Base-by-base conservation (phyloP, 106 monocot genomes). In the Hemerocallis citrina region DNA sequence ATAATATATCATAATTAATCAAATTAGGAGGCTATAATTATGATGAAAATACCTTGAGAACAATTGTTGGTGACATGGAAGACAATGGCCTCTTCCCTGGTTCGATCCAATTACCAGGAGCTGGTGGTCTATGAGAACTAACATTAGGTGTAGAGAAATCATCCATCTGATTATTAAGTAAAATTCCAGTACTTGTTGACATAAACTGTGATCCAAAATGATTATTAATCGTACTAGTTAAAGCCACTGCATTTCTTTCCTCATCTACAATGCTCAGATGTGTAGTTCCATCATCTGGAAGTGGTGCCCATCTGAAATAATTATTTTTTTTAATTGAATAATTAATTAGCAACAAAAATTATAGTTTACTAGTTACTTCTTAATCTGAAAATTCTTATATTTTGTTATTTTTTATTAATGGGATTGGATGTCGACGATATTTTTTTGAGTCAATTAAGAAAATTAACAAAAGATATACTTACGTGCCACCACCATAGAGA, bases 91-190 rank as follows among this genome's bases (percentile, higher is more conserved):
- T 78, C 52, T 96, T 96, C 7, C 51, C 33, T 52, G 95, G 90
- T 0, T 52, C 66, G 21, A 90, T 84, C 41, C 90, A 90, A 42
- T 96, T 96, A 34, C 86, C 79, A 34, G 95, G 95, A 67, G 95
- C 90, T 29, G 83, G 90, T 43, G 77, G 82, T 14, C 74, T 76
- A 9, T 24, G 30, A 29, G 87, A 71, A 59, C 33, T 13, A 45
- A 67, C 79, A 23, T 34, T 32, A 60, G 95, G 84, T 11, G 84
- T 74, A 1, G 95, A 90, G 46, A 96, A 96, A 49, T 96, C 95
- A 75, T 96, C 95, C 95, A 96, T 96, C 66, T 96, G 86, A 79
- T 96, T 96, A 47, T 96, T 96, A 39, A 96, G 84, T n/a, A 91
- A 13, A 38, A 96, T 96, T 30, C 95, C 95, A 0, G 95, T 96